Evolutionary conservation across 2,329 filamentous ascomycete species (phyloP).

Genomic region (Arthrobotrys conoides): DNA sequence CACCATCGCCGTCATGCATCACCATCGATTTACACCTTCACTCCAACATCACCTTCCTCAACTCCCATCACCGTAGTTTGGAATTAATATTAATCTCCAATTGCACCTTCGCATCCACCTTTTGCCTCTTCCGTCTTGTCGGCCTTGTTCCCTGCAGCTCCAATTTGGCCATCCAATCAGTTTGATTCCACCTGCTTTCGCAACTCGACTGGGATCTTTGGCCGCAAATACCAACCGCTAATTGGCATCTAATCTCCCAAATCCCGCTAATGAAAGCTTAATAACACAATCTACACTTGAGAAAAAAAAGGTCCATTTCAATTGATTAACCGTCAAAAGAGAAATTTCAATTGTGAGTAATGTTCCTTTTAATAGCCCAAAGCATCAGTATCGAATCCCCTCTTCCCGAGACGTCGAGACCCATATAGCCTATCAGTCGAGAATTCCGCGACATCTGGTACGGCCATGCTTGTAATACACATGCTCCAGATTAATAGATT

Average conservation of each 20-base stretch:
- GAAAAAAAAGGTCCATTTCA: not conserved
- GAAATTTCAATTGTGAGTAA: conserved; percentile 40
- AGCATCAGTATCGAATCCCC: not conserved
- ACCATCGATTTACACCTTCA: not conserved
- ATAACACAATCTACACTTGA: not conserved
- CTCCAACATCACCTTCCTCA: not conserved
- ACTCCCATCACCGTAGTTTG: not conserved
- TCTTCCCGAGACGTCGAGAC: conserved; percentile 6
- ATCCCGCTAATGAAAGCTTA: conserved; percentile 11
- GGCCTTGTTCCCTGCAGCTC: conserved; percentile 20
- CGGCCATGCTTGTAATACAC: conserved; percentile 3
- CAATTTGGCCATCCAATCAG: conserved; percentile 41
- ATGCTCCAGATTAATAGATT: no score
- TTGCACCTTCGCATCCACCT: conserved; percentile 13
- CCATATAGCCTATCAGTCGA: conserved; percentile 8
- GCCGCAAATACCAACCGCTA: conserved; percentile 28
- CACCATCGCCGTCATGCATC: conserved; percentile 5
- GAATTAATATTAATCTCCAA: conserved; percentile 1
- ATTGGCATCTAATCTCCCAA: conserved; percentile 47
- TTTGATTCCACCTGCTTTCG: conserved; percentile 21
- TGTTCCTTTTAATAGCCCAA: conserved; percentile 37
- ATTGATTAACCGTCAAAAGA: not conserved
- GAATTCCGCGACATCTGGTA: conserved; percentile 21
- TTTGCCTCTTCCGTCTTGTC: conserved; percentile 41
- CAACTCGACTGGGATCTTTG: conserved; percentile 33